Base-by-base conservation (phyloP, 768 basidiomycete species). In the Pilatotrama ljubarskyi region DNA sequence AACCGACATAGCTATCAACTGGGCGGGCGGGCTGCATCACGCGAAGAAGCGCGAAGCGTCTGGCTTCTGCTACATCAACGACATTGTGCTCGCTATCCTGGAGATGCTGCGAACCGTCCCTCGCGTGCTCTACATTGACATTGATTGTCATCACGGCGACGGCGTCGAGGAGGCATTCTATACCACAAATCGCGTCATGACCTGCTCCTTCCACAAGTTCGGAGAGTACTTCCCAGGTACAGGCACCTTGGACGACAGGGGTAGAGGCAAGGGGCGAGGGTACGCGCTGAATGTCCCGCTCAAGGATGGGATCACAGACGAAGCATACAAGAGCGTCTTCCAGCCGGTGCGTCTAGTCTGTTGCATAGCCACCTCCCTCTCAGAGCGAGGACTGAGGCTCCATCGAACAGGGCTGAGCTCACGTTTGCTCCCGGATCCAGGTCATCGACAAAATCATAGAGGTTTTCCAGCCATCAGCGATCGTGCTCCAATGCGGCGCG, bases 121-220 rank as follows among this genome's bases (percentile, higher is more conserved):
- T 3, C 87, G 97, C 51, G 96, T 99, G 13, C 77, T 99, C 20
- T 98, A 99, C 70, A 89, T 99, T 74, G 96, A 99, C 75, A 95
- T 98, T 59, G 97, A 98, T 73, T 94, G 94, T 50, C 97, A 98
- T 72, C 97, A 99, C 72, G 96, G 97, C 13, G 97, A 98, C 71
- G 96, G 96, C 15, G 97, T 98, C 35, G 97, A 99, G 68, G 97
- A 98, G 69, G 97, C 96, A 1, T 98, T 98, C 78, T 98, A 97
- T 73, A 95, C 93, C 36, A 96, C 93, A 2, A 93, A 98, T 73
- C 82, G 97, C 51, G 97, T 98, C 67, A 95, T 98, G 91, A 98
- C 96, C 3, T 91, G 90, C 68, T 93, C 90, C 53, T 98, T 99
- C 73, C 97, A 98, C 78, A 96, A 98, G 74, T 98, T 91, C 67